Conservation (phyloP, 2,329 filamentous ascomycete species). For the Fonsecaea pugnacius region DNA sequence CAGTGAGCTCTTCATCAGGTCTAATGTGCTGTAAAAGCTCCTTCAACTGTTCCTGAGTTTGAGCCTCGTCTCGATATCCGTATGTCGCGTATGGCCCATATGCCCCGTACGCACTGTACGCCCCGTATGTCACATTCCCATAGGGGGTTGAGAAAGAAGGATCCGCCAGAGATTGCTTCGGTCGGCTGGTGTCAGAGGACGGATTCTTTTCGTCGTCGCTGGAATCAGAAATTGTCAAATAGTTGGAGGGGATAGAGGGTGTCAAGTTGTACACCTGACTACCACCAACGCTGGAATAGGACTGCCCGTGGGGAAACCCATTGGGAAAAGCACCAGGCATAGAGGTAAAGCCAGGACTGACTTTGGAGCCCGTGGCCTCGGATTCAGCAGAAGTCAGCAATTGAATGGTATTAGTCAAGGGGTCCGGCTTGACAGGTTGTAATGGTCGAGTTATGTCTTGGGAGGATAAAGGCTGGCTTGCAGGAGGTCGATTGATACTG, state of each 20-base stretch:
- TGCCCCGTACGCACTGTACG: no score
- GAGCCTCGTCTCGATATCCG: constrained; percentile 49
- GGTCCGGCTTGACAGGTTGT: constrained; percentile 7
- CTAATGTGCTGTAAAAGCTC: constrained; percentile 73
- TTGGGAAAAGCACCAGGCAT: constrained; percentile 34
- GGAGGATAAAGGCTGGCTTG: not conserved
- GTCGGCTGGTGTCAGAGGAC: not conserved
- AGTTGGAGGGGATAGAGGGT: not conserved
- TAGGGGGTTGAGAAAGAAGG: constrained; percentile 1
- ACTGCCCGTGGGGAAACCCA: constrained; percentile 20
- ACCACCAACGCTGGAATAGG: constrained; percentile 28
- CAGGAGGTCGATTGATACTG: constrained; percentile 18
- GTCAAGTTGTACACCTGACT: constrained; percentile 28
- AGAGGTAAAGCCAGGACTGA: constrained; percentile 9
- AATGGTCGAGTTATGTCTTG: not conserved
- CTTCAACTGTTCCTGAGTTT: constrained; percentile 69
- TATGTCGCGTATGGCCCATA: not conserved
- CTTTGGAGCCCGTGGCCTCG: not conserved
- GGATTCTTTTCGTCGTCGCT: not conserved
- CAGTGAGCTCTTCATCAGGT: constrained; percentile 70
- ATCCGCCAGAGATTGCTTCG: not conserved
- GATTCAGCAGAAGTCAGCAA: not conserved
- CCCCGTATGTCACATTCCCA: not conserved
- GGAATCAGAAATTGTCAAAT: not conserved
- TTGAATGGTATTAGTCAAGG: not conserved